Evolutionary conservation across 2,329 filamentous ascomycete species (phyloP), one percentile per base, ranked within the genome.

Genomic region (Aspergillus neoniger): DNA sequence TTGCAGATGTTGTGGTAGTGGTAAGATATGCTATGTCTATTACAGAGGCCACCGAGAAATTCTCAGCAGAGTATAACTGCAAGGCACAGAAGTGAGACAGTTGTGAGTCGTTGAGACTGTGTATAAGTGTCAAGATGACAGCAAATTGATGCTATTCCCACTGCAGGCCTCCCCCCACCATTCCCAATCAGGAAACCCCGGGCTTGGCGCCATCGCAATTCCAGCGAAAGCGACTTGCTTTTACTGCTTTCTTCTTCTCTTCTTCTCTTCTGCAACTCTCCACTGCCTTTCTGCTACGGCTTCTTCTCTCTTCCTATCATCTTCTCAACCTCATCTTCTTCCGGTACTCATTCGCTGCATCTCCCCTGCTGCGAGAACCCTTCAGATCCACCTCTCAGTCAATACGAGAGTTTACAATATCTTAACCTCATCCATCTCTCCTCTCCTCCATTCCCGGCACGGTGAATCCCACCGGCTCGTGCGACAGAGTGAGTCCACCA

Each of bases 121-220:
- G 28, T 30, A 30, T 30, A 30, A 30, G 32, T 36, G 32, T 36
- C 32, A 36, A 36, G 12, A 36, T 36, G 32, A 36, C 32, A 1
- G 12, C 32, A 36, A 36, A 0, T 36, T 36, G 32, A 53, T 38
- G 7, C 25, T 53, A 43, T 53, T 44, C 39, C 41, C 32, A 44
- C 41, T 2, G 17, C 41, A 44, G 41, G 39, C 17, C n/a, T 15
- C 17, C 17, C 17, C 19, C n/a, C 53, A 43, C 61, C 59, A 63
- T 61, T 62, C 65, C 65, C 28, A 59, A 67, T 65, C 17, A 55
- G 63, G 66, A 48, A 66, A 58, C 30, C 25, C 44, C 25, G 55
- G 66, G 63, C 67, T 69, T 69, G 67, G 67, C 67, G 56, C 43
- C 36, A 59, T 55, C 53, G 52, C 55, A 49, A 54, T 39, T 52